Base-by-base conservation (phyloP, 1,139 yeast genomes). In the Debaryomyces sp. region DNA sequence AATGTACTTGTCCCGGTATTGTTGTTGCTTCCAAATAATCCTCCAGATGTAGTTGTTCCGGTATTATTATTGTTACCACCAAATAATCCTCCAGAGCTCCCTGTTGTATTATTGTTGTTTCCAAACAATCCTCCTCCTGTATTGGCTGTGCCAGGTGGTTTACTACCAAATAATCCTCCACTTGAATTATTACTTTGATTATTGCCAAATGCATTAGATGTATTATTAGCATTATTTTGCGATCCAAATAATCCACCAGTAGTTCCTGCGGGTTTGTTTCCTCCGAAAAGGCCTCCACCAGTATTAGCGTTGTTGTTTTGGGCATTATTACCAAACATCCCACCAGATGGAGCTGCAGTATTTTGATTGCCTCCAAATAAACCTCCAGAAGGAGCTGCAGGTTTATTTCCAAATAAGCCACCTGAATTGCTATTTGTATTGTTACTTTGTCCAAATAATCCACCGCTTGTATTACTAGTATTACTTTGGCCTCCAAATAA, bases 141-240 rank as follows among this genome's bases (percentile, higher is more conserved):
- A 27, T 58, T 26, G 6, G 46, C 43, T 26, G 45, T 29, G 12
- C 43, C 44, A 21, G 48, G 48, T 17, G 52, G 56, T 44, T 66
- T 68, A 35, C 62, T 59, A n/a, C 82, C 82, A 66, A 80, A 77
- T 12, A 75, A 57, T 2, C 78, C 70, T 10, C 73, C 64, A 12
- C 55, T 37, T 4, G 52, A 46, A 33, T 23, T 47, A 38, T 47
- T 52, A 45, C 48, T 46, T 37, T 51, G 55, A 47, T 46, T 47
- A 18, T 36, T 29, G 1, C 62, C 65, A 51, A 61, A 60, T 26
- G 57, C 50, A 7, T 59, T 59, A 7, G 60, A 58, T 4, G 48
- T 17, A 13, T 50, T 45, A 13, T 43, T 43, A 3, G 51, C 35
- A 49, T 49, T 46, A 34, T 41, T 55, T 22, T 48, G 46, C 38